These are phyloP conservation scores for Trichomonas tenax DNA, from an alignment of 208 protist genomes.

Conservation along the genomic window DNA sequence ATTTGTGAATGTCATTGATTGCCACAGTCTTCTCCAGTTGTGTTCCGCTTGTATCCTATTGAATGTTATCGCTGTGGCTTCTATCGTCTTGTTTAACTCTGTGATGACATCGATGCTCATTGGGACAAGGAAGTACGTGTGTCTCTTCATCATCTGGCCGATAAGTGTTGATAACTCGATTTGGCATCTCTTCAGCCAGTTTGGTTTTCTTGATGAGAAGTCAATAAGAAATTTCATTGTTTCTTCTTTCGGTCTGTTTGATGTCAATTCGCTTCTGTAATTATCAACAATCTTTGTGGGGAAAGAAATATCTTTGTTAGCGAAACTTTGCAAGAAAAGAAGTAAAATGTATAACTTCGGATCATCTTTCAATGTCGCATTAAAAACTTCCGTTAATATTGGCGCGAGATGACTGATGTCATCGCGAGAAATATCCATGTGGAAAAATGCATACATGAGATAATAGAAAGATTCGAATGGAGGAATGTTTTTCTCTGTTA, in stretches of 20 bases:
- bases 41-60: background rate
- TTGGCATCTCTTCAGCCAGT: background rate
- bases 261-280: background rate
- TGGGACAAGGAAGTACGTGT: background rate
- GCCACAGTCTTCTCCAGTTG: background rate
- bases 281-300: background rate
- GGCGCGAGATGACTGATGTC: background rate
- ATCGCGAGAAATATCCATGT: background rate
- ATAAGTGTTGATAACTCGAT: background rate
- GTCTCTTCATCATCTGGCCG: background rate
- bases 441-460: background rate
- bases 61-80: background rate
- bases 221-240: background rate
- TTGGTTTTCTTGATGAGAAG: background rate
- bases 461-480: background rate
- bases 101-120: background rate
- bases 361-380: background rate
- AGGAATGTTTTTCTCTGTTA: background rate
- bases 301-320: background rate
- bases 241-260: background rate
- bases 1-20: background rate
- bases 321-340: background rate
- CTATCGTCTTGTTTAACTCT: background rate
- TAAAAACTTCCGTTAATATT: background rate
- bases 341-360: background rate